A percentile compares a stretch with the other conserved stretches of the same genome.
Conservation (phyloP, 208 protist species). For the Crithidia sp. region DNA sequence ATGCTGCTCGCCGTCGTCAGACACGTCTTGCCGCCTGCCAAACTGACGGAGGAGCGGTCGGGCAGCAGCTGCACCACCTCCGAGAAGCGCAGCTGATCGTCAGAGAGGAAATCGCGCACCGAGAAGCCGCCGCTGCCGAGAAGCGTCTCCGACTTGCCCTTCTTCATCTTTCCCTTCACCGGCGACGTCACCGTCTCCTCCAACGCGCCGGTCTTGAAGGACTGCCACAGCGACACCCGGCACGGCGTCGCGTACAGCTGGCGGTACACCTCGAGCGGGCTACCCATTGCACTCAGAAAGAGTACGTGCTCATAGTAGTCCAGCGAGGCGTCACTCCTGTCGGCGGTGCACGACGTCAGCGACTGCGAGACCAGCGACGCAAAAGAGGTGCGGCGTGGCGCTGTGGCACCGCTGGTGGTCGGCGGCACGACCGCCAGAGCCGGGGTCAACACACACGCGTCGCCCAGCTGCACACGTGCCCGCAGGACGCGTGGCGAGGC, state of each 20-base stretch:
- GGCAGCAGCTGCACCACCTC: constrained; percentile 46
- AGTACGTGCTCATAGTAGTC: constrained; percentile 30
- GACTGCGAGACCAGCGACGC: neutral
- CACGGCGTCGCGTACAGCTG: constrained; percentile 25
- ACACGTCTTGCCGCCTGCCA: constrained; percentile 34
- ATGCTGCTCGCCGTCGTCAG: constrained; percentile 58
- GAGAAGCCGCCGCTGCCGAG: constrained; percentile 62
- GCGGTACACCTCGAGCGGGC: constrained; percentile 40
- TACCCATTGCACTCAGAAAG: constrained; percentile 30
- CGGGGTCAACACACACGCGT: constrained; percentile 5
- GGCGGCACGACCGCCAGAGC: constrained; percentile 1
- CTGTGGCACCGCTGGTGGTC: neutral
- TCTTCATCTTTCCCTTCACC: neutral
- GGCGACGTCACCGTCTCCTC: neutral
- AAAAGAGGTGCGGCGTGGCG: neutral
- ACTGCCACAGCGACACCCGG: constrained; percentile 39
- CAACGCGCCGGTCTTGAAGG: constrained; percentile 13
- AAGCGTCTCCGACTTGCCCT: constrained; percentile 21
- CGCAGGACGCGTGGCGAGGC: constrained; percentile 28
- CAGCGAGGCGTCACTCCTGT: neutral
- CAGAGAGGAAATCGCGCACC: constrained; percentile 51
- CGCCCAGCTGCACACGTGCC: constrained; percentile 23
- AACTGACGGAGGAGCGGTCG: constrained; percentile 28
- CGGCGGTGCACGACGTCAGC: neutral
- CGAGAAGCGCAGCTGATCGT: constrained; percentile 49